Base-by-base conservation (phyloP, 225 moss, liverwort and hornwort species). In the Polytrichum formosum region DNA sequence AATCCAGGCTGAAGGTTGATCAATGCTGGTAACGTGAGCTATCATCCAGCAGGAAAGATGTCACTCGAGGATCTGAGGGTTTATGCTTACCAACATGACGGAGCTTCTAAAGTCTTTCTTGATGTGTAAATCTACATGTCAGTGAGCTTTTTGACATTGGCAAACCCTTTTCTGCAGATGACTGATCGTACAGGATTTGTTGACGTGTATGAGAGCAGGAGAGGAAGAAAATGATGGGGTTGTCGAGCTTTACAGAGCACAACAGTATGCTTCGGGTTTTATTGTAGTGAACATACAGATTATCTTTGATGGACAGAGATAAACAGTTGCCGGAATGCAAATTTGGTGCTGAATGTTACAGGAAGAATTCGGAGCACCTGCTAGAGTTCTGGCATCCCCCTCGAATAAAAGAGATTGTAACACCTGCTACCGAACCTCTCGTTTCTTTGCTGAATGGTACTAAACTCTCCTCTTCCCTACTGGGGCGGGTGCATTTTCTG, bases 341-440 rank as follows among this genome's bases (percentile, higher is more conserved):
- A 63, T 92, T 85, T 67, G 92, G 92, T 21, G 81, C 82, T 55
- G 64, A 75, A 29, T 95, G 94, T 68, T 95, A 91, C 16, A 81
- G 91, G 74, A 90, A 69, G 22, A 95, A 90, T 76, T 78, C 77
- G 18, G 92, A 95, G 74, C 92, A 95, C 76, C 81, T 84, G 75
- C 72, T 68, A 31, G 75, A 90, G 70, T 95, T 87, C 73, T 81
- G 84, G 77, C 95, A 95, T 84, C 87, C 84, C 53, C 21, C 4
- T 46, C 46, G 46, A 31, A 54, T 61, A 25, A 54, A 28, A 55
- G 29, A 35, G 37, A 46, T 46, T 46, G 46, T 46, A 71, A 76
- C 73, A 64, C 25, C 31, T 28, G 33, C 58, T 7, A 60, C 33
- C 4, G 56, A 58, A 67, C 66, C 54, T 17, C 61, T 33, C 9